phyloP scores from a whole-genome alignment of 306 rosid species.

The Quercus engelmannii region DNA sequence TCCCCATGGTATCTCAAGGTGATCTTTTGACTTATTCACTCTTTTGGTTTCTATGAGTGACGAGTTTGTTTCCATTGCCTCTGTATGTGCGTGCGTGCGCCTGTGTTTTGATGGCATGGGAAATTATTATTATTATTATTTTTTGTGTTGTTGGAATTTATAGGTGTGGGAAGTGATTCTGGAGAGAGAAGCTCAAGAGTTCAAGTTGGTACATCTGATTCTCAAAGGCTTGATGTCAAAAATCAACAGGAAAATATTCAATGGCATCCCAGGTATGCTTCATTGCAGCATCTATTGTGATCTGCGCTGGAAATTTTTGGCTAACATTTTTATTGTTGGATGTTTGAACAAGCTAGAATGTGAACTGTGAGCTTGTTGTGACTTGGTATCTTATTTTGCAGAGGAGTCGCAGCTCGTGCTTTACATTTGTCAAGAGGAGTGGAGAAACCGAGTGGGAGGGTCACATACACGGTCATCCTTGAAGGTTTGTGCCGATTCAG shows the following conservation, averaged over 20 bases:
- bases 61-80: neutral
- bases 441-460: conserved; percentile 99
- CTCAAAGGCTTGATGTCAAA: conserved; percentile 65
- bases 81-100: neutral
- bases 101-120: neutral
- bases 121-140: neutral
- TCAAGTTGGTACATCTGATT: conserved; percentile 60
- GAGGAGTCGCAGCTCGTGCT: conserved; percentile 98
- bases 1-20: conserved; percentile 67
- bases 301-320: neutral
- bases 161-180: conserved; percentile 59
- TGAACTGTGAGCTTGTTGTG: neutral
- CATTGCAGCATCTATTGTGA: neutral
- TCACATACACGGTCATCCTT: conserved; percentile 89
- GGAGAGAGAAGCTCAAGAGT: conserved; percentile 39
- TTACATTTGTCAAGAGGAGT: conserved; percentile 96
- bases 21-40: conserved; percentile 3
- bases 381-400: conserved; percentile 30
- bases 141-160: neutral
- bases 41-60: neutral
- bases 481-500: conserved; percentile 97
- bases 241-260: conserved; percentile 76
- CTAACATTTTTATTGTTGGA: neutral
- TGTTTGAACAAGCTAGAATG: neutral
- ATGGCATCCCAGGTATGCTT: conserved; percentile 83